Conservation (phyloP, 2,329 filamentous ascomycete genomes). For the Colletotrichum euphorbiae region DNA sequence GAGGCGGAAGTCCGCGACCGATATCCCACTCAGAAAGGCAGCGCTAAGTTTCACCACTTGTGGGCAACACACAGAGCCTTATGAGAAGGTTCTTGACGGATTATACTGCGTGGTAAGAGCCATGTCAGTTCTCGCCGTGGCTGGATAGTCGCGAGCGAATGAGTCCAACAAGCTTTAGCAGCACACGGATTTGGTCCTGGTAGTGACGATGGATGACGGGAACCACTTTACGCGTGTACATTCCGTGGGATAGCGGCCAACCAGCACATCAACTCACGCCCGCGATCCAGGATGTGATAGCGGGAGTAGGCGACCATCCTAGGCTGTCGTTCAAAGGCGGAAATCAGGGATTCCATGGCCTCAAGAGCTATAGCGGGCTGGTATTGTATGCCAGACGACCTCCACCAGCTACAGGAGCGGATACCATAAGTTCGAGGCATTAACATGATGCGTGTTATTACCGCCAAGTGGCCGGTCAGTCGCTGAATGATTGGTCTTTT, state of each 20-base stretch:
- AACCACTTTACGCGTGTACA: conserved; percentile 43
- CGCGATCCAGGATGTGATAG: conserved; percentile 23
- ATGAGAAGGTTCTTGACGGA: conserved; percentile 32
- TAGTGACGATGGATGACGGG: conserved; percentile 31
- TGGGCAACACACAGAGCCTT: conserved; percentile 24
- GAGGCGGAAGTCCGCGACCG: conserved; percentile 24
- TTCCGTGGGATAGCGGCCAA: conserved; percentile 10
- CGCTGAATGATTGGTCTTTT: conserved; percentile 24
- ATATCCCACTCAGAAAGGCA: conserved; percentile 21
- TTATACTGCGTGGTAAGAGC: conserved; percentile 24
- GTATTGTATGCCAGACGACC: conserved; percentile 42
- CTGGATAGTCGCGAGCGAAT: conserved; percentile 20
- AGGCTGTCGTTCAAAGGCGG: conserved; percentile 16
- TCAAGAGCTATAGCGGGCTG: conserved; percentile 34
- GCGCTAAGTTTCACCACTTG: conserved; percentile 35
- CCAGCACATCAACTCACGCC: conserved; percentile 16
- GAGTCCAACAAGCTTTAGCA: conserved; percentile 32
- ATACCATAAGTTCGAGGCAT: conserved; percentile 36
- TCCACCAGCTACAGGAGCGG: conserved; percentile 21
- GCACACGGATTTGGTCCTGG: conserved; percentile 18
- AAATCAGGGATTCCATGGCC: conserved; percentile 33
- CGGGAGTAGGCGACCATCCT: conserved; percentile 33
- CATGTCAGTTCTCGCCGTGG: conserved; percentile 20
- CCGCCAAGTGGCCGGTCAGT: conserved; percentile 24
- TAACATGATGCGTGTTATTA: conserved; percentile 44